phyloP scores from a whole-genome alignment of 1,284 basidiomycete species.

The Boletellus dicymbophilus region DNA sequence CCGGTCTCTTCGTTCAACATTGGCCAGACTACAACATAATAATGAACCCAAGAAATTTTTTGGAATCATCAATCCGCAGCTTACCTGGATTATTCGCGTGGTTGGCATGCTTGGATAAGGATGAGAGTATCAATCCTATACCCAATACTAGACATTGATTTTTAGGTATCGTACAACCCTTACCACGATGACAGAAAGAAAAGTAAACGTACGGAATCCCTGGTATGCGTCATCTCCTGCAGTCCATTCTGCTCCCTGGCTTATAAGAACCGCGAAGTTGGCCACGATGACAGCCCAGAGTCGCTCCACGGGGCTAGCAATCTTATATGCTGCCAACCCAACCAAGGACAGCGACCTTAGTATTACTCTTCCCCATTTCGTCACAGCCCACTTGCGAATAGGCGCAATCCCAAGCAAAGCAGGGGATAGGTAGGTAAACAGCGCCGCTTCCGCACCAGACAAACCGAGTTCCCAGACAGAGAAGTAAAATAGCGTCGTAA shows the following conservation, averaged over 20 bases:
- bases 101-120: slow-evolving; percentile 78
- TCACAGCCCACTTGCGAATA: slow-evolving; percentile 46
- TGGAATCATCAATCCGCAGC: slow-evolving; percentile 9
- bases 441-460: slow-evolving; percentile 74
- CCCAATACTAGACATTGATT: slow-evolving; percentile 51
- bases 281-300: slow-evolving; percentile 61
- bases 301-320: slow-evolving; percentile 56
- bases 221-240: slow-evolving; percentile 50
- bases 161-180: not conserved
- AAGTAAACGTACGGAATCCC: slow-evolving; percentile 53
- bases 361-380: slow-evolving; percentile 48
- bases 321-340: slow-evolving; percentile 63
- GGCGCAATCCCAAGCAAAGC: slow-evolving; percentile 52
- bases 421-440: slow-evolving; percentile 71
- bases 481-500: slow-evolving; percentile 89
- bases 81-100: slow-evolving; percentile 80
- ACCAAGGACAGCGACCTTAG: slow-evolving; percentile 53
- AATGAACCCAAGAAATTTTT: not conserved
- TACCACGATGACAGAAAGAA: not conserved
- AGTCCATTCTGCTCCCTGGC: slow-evolving; percentile 59
- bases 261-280: slow-evolving; percentile 51
- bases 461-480: slow-evolving; percentile 87
- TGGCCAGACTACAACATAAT: slow-evolving; percentile 67
- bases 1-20: slow-evolving; percentile 69
- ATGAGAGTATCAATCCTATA: slow-evolving; percentile 68